Conservation (phyloP, 2,329 filamentous ascomycete genomes). For the Aureobasidium sp. region DNA sequence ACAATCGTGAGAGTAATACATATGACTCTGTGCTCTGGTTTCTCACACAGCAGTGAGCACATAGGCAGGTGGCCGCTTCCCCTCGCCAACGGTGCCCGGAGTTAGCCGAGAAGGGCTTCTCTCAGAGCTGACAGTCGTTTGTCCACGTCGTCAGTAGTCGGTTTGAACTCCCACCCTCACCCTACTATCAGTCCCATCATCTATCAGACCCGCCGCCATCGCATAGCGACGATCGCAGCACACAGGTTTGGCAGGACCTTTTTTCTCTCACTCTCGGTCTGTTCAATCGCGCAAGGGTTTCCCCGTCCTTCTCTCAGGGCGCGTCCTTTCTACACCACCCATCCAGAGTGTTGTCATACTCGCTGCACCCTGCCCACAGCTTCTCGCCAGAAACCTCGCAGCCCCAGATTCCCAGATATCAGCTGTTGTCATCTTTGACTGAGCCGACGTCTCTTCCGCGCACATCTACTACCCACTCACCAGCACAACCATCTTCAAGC, state of each 20-base stretch:
- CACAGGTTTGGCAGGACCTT: conserved; percentile 14
- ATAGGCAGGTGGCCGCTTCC: no score
- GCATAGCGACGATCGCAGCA: background rate
- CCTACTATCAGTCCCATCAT: background rate
- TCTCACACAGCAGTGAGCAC: no score
- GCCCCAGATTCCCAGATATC: conserved; percentile 13
- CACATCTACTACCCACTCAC: conserved; percentile 10
- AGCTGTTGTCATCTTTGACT: conserved; percentile 17
- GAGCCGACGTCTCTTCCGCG: conserved; percentile 10
- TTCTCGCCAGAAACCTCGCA: conserved; percentile 12
- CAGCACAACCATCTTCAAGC: conserved; percentile 14
- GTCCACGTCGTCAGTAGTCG: no score
- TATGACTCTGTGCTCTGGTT: no score
- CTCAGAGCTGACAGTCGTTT: no score
- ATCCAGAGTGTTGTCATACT: conserved; percentile 7
- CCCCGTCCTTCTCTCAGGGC: conserved; percentile 6
- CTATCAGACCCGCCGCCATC: conserved; percentile 9
- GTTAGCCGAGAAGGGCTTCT: no score
- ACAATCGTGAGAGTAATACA: no score
- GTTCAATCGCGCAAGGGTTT: conserved; percentile 5
- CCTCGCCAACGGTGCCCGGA: no score
- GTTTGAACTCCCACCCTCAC: background rate
- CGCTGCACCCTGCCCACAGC: conserved; percentile 17
- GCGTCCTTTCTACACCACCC: conserved; percentile 3
- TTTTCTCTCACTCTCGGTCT: conserved; percentile 9